Evolutionary conservation across 352 stramenopile species (phyloP).

Genomic region (Phytophthora rubi): DNA sequence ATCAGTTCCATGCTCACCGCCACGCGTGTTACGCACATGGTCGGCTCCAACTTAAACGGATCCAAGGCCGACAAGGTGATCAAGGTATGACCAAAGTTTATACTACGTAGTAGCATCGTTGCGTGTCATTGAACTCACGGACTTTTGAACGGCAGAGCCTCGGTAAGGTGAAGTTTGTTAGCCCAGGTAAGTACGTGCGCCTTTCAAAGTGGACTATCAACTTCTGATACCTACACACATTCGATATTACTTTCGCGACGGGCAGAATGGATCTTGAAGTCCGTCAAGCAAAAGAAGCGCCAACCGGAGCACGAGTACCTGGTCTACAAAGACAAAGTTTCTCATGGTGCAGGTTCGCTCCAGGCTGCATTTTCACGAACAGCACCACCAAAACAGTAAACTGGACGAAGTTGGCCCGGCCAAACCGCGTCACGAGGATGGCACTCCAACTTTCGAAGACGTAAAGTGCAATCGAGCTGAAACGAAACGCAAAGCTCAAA

Average conservation of each 20-base stretch:
- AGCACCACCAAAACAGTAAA: slow-evolving; percentile 9
- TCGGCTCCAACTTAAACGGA: slow-evolving; percentile 78
- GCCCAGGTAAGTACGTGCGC: slow-evolving; percentile 43
- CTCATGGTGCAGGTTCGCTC: slow-evolving; percentile 16
- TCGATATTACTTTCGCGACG: background rate
- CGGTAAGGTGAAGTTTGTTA: slow-evolving; percentile 73
- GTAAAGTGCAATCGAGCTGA: background rate
- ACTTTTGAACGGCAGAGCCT: slow-evolving; percentile 38
- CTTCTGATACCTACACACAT: background rate
- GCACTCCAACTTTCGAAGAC: background rate
- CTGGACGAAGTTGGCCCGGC: too few relatives aligned
- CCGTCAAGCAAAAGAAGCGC: slow-evolving; percentile 67
- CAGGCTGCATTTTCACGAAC: slow-evolving; percentile 26
- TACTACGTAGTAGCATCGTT: background rate
- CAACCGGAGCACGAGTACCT: slow-evolving; percentile 74
- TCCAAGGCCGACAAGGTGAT: slow-evolving; percentile 77
- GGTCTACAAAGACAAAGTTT: slow-evolving; percentile 81
- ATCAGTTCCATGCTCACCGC: slow-evolving; percentile 45
- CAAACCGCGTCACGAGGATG: background rate
- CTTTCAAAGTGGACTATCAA: background rate
- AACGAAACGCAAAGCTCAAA: slow-evolving; percentile 21
- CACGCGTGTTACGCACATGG: slow-evolving; percentile 80
- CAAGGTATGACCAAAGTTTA: slow-evolving; percentile 45
- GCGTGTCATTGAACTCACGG: background rate
- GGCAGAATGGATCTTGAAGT: slow-evolving; percentile 86